Base-by-base conservation (phyloP, 306 rosid species). In the Inga oerstediana region DNA sequence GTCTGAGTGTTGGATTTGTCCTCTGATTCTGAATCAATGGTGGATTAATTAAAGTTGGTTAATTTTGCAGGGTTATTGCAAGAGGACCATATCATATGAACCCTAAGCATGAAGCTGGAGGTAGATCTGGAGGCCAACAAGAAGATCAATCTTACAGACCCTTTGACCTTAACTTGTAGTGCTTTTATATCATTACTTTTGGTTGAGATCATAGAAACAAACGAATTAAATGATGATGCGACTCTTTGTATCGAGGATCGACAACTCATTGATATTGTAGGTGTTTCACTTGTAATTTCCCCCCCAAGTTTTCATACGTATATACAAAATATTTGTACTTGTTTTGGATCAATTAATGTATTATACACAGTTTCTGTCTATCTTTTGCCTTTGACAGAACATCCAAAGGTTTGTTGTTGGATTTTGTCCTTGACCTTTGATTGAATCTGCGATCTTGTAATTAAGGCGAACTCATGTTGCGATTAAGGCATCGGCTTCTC, bases 1-100 rank as follows among this genome's bases (percentile, higher is more conserved):
- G 15, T 12, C 0, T 58, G 68, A 22, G 32, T 4, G 35, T 62
- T 62, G 37, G 35, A 27, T 64, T 27, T 64, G 70, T 64, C 20
- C 70, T 64, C 8, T 27, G 27, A 58, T 6, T 59, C 13, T 68
- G 12, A 19, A 2, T 68, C 13, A 16, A 65, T 14, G 43, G 45
- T 35, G 27, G 24, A 72, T 72, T 72, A 24, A 72, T 13, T 3
- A 22, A 17, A 14, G 13, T 64, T 37, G 22, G 2, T 27, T 27
- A 4, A 62, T 72, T 71, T 78, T 84, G 56, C 84, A 90, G 97
- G 84, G 94, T 85, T 17, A 56, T 80, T 7, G 89, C 91, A 0
- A 84, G 81, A 81, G 85, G 87, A 22, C 92, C 97, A 14, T 92
- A 89, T 70, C 92, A 84, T 71, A 66, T 87, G 85, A 80, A 81